Base-by-base conservation (phyloP, 2,329 filamentous ascomycete species). In the Fusarium luffae region DNA sequence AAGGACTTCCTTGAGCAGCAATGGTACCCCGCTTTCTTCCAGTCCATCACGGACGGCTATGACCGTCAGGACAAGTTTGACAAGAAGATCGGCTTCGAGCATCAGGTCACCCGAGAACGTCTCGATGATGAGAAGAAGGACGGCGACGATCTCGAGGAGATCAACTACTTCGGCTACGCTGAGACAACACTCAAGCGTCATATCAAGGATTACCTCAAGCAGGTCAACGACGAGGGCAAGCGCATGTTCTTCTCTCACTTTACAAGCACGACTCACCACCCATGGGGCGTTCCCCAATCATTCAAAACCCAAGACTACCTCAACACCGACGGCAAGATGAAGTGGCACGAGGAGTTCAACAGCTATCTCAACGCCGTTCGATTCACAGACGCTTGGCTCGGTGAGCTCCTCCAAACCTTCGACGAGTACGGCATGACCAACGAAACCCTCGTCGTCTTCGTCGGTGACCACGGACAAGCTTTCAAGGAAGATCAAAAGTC, bases 211-310 rank as follows among this genome's bases (percentile, higher is more conserved):
- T 77, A 74, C 18, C 75, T 80, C 25, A 60, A 62, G 11, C 60
- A 74, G 18, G 73, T 78, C 7, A 74, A 75, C 43, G 58, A 72
- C 9, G 74, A 76, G n/a, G 71, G 75, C 32, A 74, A 79, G 68
- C 75, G 79, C 18, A 70, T 80, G 46, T 81, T 80, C 57, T 64
- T 80, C 18, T 75, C 78, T 10, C 79, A 81, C 44, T 72, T 81
- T 3, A 81, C 79, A 1, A 80, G 79, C 68, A 80, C 78, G 2
- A 77, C 76, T 0, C 79, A 81, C 41, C 79, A 80, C 44, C 76
- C 78, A 0, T 80, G 73, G 73, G 57, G 62, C 1, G 55, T 70
- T 3, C 73, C 73, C 0, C 32, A 42, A 1, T 49, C 52, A 2
- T 75, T 80, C 27, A 42, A 77, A 2, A 55, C 54, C 8, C 47